phyloP scores from a whole-genome alignment of 2,329 filamentous ascomycete genomes.

The Elsinoe australis region DNA sequence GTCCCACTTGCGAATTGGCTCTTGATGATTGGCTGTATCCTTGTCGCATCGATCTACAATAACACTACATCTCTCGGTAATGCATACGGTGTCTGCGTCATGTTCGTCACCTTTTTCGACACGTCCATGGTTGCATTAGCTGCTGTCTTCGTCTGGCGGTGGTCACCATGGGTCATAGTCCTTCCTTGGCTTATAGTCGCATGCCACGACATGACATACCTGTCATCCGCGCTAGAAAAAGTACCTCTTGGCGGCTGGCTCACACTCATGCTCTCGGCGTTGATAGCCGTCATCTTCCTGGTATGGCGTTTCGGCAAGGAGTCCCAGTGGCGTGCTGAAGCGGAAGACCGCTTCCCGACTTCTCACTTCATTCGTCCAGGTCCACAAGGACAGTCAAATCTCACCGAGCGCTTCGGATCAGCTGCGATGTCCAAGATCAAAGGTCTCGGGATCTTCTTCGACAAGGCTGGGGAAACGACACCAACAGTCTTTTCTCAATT shows the following conservation, averaged over 20 bases:
- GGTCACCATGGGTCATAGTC: conserved; percentile 53
- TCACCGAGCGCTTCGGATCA: conserved; percentile 36
- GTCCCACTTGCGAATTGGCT: conserved; percentile 71
- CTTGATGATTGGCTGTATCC: conserved; percentile 65
- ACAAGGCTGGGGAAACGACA: conserved; percentile 61
- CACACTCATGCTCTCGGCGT: conserved; percentile 56
- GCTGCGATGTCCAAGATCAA: conserved; percentile 35
- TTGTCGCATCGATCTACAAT: conserved; percentile 66
- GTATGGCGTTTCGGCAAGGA: conserved; percentile 76
- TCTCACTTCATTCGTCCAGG: conserved; percentile 35
- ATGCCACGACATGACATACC: conserved; percentile 60
- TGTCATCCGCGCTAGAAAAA: conserved; percentile 63
- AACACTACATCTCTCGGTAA: conserved; percentile 64
- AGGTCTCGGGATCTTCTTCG: conserved; percentile 67
- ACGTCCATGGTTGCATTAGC: conserved; percentile 67
- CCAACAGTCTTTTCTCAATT: conserved; percentile 25
- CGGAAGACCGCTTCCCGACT: conserved; percentile 50
- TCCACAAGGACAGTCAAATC: conserved; percentile 25
- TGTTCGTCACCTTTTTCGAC: conserved; percentile 70
- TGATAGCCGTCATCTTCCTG: conserved; percentile 59
- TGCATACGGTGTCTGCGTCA: conserved; percentile 72
- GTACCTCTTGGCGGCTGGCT: conserved; percentile 74
- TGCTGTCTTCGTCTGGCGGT: conserved; percentile 63
- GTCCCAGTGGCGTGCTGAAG: conserved; percentile 65
- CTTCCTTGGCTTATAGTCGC: conserved; percentile 57